A percentile compares a stretch with the other conserved stretches of the same genome.
Evolutionary conservation across 345 rosid species (phyloP).

Genomic region (Ceriops zippeliana): DNA sequence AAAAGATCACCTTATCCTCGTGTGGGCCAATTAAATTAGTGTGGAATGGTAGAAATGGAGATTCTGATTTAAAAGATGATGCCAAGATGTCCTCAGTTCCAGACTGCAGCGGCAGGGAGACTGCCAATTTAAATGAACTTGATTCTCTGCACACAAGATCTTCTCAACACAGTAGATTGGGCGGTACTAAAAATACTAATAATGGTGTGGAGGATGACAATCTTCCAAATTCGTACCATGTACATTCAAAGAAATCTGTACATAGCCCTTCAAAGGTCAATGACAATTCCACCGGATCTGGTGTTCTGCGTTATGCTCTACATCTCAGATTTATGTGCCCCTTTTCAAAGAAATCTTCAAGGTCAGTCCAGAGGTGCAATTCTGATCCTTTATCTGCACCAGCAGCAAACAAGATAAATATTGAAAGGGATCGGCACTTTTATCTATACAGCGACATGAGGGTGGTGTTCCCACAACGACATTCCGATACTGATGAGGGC

Average conservation of each 20-base stretch:
- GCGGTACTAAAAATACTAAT: neutral
- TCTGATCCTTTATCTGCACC: constrained; percentile 27
- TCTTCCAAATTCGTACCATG: constrained; percentile 7
- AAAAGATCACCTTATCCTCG: constrained; percentile 76
- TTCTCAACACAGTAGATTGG: neutral
- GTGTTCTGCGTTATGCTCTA: constrained; percentile 26
- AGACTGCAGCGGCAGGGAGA: neutral
- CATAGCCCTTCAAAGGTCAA: constrained; percentile 20
- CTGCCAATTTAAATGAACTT: neutral
- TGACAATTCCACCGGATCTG: constrained; percentile 13
- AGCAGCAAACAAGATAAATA: constrained; percentile 7
- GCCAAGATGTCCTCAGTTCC: constrained; percentile 10
- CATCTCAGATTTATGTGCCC: constrained; percentile 25
- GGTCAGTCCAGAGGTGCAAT: constrained; percentile 22
- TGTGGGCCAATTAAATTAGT: constrained; percentile 15
- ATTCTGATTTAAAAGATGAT: constrained; percentile 8
- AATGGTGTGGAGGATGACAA: constrained; percentile 10
- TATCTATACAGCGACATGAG: constrained; percentile 79
- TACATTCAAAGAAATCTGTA: constrained; percentile 2
- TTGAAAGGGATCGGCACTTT: constrained; percentile 60
- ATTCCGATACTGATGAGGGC: constrained; percentile 96
- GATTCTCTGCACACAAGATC: constrained; percentile 3
- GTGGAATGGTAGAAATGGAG: constrained; percentile 5
- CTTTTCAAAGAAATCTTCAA: constrained; percentile 9
- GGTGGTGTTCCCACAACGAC: constrained; percentile 91